Conservation (phyloP, 164 flowering plant genomes). For the Vitis riparia region DNA sequence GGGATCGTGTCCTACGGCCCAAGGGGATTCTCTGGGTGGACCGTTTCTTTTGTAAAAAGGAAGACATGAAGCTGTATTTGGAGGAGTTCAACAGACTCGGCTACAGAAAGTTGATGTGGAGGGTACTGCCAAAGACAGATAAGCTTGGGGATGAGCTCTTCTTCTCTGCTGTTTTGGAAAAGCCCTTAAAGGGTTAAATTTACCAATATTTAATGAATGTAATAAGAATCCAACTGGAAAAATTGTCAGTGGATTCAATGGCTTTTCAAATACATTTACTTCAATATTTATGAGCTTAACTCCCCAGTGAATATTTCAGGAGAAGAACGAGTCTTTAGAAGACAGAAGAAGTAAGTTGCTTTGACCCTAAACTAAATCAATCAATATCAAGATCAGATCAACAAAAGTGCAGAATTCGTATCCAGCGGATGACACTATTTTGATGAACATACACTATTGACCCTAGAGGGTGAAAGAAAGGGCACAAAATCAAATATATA, state of each 20-base stretch:
- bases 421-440: too few species aligned
- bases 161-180: slow-evolving; percentile 40
- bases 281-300: background rate
- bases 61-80: slow-evolving; percentile 29
- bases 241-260: background rate
- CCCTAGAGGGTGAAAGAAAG: too few species aligned
- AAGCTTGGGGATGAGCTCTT: slow-evolving; percentile 35
- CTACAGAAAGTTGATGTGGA: slow-evolving; percentile 33
- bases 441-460: too few species aligned
- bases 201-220: background rate
- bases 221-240: background rate
- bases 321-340: too few species aligned
- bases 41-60: slow-evolving; percentile 32
- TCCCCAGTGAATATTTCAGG: too few species aligned
- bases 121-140: slow-evolving; percentile 34
- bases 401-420: too few species aligned
- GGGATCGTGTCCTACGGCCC: slow-evolving; percentile 36
- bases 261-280: background rate
- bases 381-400: too few species aligned
- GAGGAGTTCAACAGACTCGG: slow-evolving; percentile 25
- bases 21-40: slow-evolving; percentile 42
- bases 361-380: too few species aligned
- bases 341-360: too few species aligned
- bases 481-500: too few species aligned
- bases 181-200: slow-evolving; percentile 26